phyloP scores from a whole-genome alignment of 352 stramenopile genomes.

The Blastocystis sp. region DNA sequence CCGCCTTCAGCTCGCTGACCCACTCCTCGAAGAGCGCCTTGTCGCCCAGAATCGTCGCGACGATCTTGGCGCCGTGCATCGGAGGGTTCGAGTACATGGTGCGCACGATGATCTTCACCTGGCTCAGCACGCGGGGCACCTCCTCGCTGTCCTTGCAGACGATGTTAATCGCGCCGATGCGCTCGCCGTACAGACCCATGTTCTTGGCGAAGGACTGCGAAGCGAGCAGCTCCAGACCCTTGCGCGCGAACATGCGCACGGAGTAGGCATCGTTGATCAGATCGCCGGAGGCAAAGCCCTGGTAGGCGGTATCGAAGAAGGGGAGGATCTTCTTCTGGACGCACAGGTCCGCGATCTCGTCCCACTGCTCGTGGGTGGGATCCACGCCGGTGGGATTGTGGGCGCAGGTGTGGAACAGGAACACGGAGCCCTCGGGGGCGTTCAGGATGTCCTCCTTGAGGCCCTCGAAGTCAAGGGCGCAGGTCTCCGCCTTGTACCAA shows the following conservation, averaged over 20 bases:
- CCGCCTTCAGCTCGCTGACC: conserved; percentile 72
- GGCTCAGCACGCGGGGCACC: conserved; percentile 78
- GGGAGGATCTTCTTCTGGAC: conserved; percentile 83
- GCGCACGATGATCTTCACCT: conserved; percentile 86
- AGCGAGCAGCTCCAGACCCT: conserved; percentile 82
- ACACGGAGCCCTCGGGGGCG: conserved; percentile 80
- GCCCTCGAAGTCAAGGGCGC: conserved; percentile 79
- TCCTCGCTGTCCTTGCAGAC: conserved; percentile 80
- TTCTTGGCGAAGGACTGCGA: conserved; percentile 88
- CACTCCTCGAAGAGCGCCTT: conserved; percentile 82
- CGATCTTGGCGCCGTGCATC: conserved; percentile 85
- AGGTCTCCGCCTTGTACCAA: conserved; percentile 71
- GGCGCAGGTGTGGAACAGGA: conserved; percentile 86
- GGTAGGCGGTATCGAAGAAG: conserved; percentile 90
- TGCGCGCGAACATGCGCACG: conserved; percentile 70
- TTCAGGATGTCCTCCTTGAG: conserved; percentile 81
- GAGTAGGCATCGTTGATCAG: conserved; percentile 78
- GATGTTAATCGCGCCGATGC: conserved; percentile 83
- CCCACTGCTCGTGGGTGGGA: conserved; percentile 84
- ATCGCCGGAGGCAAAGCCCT: conserved; percentile 86
- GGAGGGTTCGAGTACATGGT: conserved; percentile 89
- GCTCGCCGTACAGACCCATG: conserved; percentile 88
- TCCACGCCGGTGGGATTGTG: conserved; percentile 86
- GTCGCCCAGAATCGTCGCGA: conserved; percentile 84
- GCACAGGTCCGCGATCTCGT: conserved; percentile 81